A percentile compares a stretch with the other conserved stretches of the same genome.
Evolutionary conservation across 2,329 filamentous ascomycete species (phyloP).

Genomic region (Calonectria multiphialidica): DNA sequence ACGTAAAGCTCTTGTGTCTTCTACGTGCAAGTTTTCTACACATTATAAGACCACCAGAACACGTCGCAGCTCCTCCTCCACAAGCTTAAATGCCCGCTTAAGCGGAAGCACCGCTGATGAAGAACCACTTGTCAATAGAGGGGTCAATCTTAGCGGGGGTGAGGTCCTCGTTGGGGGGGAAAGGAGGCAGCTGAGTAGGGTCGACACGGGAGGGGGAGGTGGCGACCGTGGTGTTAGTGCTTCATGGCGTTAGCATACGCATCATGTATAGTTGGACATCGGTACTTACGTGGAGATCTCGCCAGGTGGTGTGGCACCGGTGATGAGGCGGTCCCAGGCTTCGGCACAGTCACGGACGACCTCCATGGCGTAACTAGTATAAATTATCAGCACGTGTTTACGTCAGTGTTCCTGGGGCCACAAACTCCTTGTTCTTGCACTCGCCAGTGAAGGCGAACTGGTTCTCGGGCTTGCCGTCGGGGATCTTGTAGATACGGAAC

Average conservation of each 20-base stretch:
- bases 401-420: background rate
- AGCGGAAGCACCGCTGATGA: constrained; percentile 96
- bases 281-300: constrained; percentile 83
- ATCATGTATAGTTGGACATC: background rate
- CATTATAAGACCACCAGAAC: constrained; percentile 29
- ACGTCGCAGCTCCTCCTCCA: constrained; percentile 23
- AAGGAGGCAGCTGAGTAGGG: constrained; percentile 77
- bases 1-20: constrained; percentile 29
- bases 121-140: constrained; percentile 99
- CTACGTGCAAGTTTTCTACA: constrained; percentile 28
- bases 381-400: constrained; percentile 24
- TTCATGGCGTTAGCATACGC: constrained; percentile 55
- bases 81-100: constrained; percentile 58
- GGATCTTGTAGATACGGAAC: constrained; percentile 99
- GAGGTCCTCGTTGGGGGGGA: constrained; percentile 85
- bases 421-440: constrained; percentile 99
- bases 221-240: constrained; percentile 82
- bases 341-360: constrained; percentile 96
- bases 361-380: constrained; percentile 85
- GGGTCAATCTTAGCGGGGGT: constrained; percentile 89
- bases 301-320: constrained; percentile 85
- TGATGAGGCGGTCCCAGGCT: constrained; percentile 96
- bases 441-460: constrained; percentile 99
- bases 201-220: constrained; percentile 81
- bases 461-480: constrained; percentile 99